Evolutionary conservation across 1,284 basidiomycete species (phyloP).

Genomic region (Neonothopanus nambi): DNA sequence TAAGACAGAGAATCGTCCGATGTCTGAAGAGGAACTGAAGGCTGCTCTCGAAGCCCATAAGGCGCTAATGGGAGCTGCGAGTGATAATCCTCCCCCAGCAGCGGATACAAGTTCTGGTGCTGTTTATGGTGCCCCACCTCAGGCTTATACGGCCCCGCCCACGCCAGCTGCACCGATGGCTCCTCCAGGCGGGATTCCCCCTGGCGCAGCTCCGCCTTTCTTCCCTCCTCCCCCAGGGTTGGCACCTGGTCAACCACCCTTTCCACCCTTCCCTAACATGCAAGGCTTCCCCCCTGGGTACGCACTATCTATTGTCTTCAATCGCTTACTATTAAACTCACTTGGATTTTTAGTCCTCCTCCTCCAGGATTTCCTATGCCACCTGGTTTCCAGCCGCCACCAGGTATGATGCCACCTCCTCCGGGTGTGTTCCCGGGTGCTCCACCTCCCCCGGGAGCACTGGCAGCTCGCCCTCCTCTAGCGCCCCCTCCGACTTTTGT

Average conservation of each 20-base stretch:
- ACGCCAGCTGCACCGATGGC: conserved; percentile 44
- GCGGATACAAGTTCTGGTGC: conserved; percentile 44
- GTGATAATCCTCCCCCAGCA: conserved; percentile 38
- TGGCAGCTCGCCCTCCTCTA: neutral
- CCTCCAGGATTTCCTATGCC: conserved; percentile 44
- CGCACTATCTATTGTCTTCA: conserved; percentile 14
- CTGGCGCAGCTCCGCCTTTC: conserved; percentile 37
- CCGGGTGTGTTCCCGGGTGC: conserved; percentile 9
- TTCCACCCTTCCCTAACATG: conserved; percentile 24
- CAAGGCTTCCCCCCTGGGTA: conserved; percentile 26
- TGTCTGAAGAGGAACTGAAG: conserved; percentile 83
- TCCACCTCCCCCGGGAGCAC: neutral
- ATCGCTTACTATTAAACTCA: conserved; percentile 16
- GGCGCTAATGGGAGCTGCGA: conserved; percentile 81
- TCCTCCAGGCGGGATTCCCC: conserved; percentile 44
- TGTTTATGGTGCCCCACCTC: conserved; percentile 70
- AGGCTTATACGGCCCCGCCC: conserved; percentile 63
- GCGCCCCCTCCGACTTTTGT: conserved; percentile 36
- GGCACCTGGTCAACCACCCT: conserved; percentile 34
- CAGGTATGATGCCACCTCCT: conserved; percentile 19
- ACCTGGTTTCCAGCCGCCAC: conserved; percentile 32
- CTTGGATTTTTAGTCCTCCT: conserved; percentile 33
- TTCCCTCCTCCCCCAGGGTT: conserved; percentile 28
- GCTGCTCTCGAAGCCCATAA: conserved; percentile 90
- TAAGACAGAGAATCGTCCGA: conserved; percentile 78